Evolutionary conservation across 495 filamentous ascomycete species (phyloP), one percentile per base, ranked within the genome.

Genomic region (Aspergillus hancockii): DNA sequence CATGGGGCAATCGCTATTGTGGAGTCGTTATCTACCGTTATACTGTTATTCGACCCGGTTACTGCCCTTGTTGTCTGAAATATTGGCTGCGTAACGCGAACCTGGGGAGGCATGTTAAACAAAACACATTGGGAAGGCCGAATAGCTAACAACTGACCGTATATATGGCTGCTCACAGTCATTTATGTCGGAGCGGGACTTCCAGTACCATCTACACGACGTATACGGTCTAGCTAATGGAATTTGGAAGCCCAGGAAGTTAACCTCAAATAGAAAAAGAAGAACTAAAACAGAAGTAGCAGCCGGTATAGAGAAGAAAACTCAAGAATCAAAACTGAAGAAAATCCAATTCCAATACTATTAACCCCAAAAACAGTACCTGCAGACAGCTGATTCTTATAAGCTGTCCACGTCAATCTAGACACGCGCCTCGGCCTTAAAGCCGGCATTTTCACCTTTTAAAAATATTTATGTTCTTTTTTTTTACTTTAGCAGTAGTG

Each of bases 11-110:
- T 21, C 23, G 10, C 23, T n/a, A 52, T 31, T 52, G 23, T 34
- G 23, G 19, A 21, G 49, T 52, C 23, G n/a, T 52, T 19, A 52
- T 30, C 22, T 52, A 34, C 31, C n/a, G 23, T 21, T 34, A 52
- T 19, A 52, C 23, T 30, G 23, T 52, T 19, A 30, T 52, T 34
- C 23, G 49, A 3, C 49, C 49, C 4, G 30, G 49, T 7, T 52
- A 52, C 23, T 52, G 30, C n/a, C 49, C 49, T 52, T 52, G 23
- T 30, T 52, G 23, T 34, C n/a, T 52, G 23, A 52, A 52, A 28
- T 34, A 32, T 10, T 52, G 9, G 49, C 9, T 34, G n/a, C n/a
- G 23, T 0, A 52, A 10, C n/a, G 23, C 23, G 23, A 10, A 52
- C 31, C 9, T 52, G n/a, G 31, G 49, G 25, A 34, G 31, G n/a